Percentiles rank a stretch among this genome's conserved stretches.
Conservation (phyloP, 2,329 filamentous ascomycete species). For the Pseudocercospora eumusae region DNA sequence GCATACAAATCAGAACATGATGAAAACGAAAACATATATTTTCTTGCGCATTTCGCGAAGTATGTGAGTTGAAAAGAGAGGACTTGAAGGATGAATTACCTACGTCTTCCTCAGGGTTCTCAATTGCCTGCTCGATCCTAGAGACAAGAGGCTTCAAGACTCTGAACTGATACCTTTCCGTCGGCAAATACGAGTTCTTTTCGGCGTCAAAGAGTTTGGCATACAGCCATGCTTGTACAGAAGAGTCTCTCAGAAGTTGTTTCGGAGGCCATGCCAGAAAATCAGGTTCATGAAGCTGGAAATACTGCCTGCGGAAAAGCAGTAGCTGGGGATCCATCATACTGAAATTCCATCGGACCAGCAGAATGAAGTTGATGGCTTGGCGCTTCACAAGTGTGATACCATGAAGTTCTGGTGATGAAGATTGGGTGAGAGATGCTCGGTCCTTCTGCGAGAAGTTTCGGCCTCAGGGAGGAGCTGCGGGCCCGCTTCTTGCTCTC, state of each 20-base stretch:
- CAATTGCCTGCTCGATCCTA: conserved; percentile 71
- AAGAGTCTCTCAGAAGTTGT: conserved; percentile 58
- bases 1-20: conserved; percentile 30
- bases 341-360: not conserved
- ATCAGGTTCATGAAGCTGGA: conserved; percentile 68
- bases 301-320: conserved; percentile 70
- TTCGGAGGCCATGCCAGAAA: conserved; percentile 65
- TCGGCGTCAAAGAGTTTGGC: conserved; percentile 64
- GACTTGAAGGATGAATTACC: conserved; percentile 44
- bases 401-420: not conserved
- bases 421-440: not conserved
- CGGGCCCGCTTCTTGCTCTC: not conserved
- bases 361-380: not conserved
- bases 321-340: conserved; percentile 40
- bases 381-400: not conserved
- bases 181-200: conserved; percentile 59
- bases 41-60: not conserved
- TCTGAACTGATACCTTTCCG: conserved; percentile 67
- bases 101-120: conserved; percentile 87
- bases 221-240: conserved; percentile 68
- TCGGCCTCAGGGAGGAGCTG: not conserved
- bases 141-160: conserved; percentile 72
- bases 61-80: conserved; percentile 7
- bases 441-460: not conserved
- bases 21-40: conserved; percentile 25